phyloP scores from a whole-genome alignment of 495 filamentous ascomycete species.

The Aspergillus nanangensis region DNA sequence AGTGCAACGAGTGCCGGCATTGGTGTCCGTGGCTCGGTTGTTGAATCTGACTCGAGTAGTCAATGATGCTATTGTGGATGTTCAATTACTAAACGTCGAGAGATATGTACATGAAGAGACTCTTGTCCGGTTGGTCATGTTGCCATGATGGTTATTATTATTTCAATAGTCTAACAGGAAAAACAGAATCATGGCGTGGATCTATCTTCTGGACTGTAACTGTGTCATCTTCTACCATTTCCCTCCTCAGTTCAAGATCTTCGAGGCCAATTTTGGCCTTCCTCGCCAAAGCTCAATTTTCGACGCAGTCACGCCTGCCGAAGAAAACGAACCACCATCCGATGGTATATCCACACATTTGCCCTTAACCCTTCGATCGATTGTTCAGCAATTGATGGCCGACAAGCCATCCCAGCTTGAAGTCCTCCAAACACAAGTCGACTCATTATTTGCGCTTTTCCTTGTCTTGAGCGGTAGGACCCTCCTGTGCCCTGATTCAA shows the following conservation, averaged over 20 bases:
- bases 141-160: neutral
- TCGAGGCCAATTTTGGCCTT: conserved; percentile 1
- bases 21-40: neutral
- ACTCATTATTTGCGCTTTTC: neutral
- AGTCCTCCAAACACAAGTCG: neutral
- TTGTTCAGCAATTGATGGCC: neutral
- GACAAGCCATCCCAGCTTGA: neutral
- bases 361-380: neutral
- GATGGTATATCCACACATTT: neutral
- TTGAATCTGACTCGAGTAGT: neutral
- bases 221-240: conserved; percentile 1
- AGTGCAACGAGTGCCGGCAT: neutral
- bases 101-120: neutral
- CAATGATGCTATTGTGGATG: neutral
- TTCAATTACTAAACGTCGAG: neutral
- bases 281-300: neutral
- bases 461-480: neutral
- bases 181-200: conserved; percentile 1
- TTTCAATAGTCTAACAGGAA: neutral
- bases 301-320: neutral
- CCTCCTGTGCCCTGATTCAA: neutral
- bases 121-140: neutral
- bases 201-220: conserved; percentile 3
- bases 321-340: neutral
- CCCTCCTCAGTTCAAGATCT: neutral